Base-by-base conservation (phyloP, 345 rosid species). In the Zanthoxylum bungeanum region DNA sequence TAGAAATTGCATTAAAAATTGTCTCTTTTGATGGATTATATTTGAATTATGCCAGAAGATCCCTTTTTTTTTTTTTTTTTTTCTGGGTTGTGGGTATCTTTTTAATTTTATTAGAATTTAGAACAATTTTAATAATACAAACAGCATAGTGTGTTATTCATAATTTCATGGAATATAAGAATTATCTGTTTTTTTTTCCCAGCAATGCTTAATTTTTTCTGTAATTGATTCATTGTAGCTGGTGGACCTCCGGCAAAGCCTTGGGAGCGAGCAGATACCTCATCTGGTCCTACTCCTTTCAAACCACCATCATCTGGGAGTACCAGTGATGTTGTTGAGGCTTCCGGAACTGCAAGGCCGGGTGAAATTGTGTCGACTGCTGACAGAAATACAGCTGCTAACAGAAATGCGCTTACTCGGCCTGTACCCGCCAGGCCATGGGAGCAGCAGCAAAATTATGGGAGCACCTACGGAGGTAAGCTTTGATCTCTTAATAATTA, bases 261-360 rank as follows among this genome's bases (percentile, higher is more conserved):
- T n/a, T 91, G 97, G 98, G 98, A 95, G 71, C 90, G 83, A 83
- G 81, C 89, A n/a, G 93, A 86, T 64, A 72, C 83, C 31, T 79
- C 91, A 0, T 77, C 94, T 7, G 96, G 98, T 62, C 84, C 98
- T 64, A 77, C 87, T 2, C 99, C 99, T 46, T 95, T 95, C 63
- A 95, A 87, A 75, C 97, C 99, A 9, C 89, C 99, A 28, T 89
- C 98, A 4, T 60, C 85, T 51, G 94, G 97, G 28, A 93, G 82
- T 87, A 95, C 98, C 7, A 92, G 93, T 69, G 92, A 82, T 78
- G 93, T 91, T 6, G 98, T 95, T 28, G 98, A 95, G 80, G 93
- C 95, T 73, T 91, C 99, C 3, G 98, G 99, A 68, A 93, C 99
- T 34, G 97, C 94, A 4, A 86, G 65, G 66, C 98, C 97, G 0